Evolutionary conservation across 2,329 filamentous ascomycete genomes (phyloP), one percentile per base, ranked within the genome.

Genomic region (Bertia moriformis): DNA sequence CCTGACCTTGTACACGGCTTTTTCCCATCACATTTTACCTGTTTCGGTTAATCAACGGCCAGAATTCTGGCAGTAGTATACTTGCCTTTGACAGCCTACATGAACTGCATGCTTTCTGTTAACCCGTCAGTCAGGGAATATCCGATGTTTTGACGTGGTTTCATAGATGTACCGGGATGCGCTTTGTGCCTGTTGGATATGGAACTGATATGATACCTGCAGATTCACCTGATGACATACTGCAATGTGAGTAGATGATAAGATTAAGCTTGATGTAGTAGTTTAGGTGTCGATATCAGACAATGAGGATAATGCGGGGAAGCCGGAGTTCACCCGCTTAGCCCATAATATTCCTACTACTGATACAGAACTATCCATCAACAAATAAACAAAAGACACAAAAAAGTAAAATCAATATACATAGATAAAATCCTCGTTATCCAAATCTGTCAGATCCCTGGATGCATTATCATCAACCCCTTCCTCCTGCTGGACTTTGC

Each of bases 401-500:
- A n/a, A 29, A 29, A 29, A n/a, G n/a, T n/a, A 29, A 10, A n/a
- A 29, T 44, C 50, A 68, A 38, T 61, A 73, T 2, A 78, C 63
- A 52, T 72, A 79, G 4, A 78, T 62, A 47, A 79, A 79, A 43
- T 78, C 73, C 48, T 78, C 73, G 44, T 78, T 78, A 53, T 69
- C 59, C 47, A 71, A 52, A 50, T 78, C 73, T 14, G 72, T 78
- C 14, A 69, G 53, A 49, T 81, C 75, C 38, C 69, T 66, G 48
- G 73, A 71, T 1, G 67, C 64, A 45, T 67, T 63, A 18, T 70
- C 63, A 1, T 65, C 60, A 10, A 52, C 49, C 3, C 46, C 48
- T 17, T 41, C 48, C 39, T 52, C 51, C 24, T 43, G 41, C 5
- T 46, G 44, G 10, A 45, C 44, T 19, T 48, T 43, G 15, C 49